Evolutionary conservation across 192 early-diverging fungal species (phyloP).

Genomic region (Nowakowskiella sp.): DNA sequence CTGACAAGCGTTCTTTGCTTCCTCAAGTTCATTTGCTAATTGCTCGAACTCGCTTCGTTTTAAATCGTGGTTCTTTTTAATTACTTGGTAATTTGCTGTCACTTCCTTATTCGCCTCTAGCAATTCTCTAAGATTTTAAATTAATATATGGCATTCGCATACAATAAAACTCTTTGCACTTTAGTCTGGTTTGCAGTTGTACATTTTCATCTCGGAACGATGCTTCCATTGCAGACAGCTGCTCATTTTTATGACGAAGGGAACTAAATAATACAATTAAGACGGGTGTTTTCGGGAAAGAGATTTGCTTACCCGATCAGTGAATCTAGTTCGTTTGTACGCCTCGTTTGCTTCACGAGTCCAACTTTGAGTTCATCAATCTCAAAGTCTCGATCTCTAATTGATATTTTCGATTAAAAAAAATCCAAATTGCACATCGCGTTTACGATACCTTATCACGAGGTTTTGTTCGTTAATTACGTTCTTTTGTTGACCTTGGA

Average conservation of each 20-base stretch:
- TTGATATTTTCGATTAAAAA: background rate
- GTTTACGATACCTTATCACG: slow-evolving; percentile 6
- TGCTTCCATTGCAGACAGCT: slow-evolving; percentile 24
- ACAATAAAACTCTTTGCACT: slow-evolving; percentile 8
- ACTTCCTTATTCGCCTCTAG: slow-evolving; percentile 48
- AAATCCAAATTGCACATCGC: background rate
- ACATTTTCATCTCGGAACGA: slow-evolving; percentile 41
- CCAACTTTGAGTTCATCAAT: slow-evolving; percentile 40
- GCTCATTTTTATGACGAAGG: slow-evolving; percentile 31
- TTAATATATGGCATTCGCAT: background rate
- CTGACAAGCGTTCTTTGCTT: slow-evolving; percentile 51
- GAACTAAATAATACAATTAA: background rate
- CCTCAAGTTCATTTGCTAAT: slow-evolving; percentile 41
- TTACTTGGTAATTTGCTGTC: slow-evolving; percentile 40
- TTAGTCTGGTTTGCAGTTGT: slow-evolving; percentile 38
- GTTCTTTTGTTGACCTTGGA: slow-evolving; percentile 18
- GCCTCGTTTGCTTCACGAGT: slow-evolving; percentile 26
- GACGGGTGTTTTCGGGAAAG: background rate
- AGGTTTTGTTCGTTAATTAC: slow-evolving; percentile 27
- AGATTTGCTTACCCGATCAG: slow-evolving; percentile 21
- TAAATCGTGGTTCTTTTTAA: slow-evolving; percentile 50
- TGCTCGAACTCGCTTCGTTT: slow-evolving; percentile 45
- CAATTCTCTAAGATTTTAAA: slow-evolving; percentile 30
- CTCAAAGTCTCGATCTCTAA: slow-evolving; percentile 39
- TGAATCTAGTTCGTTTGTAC: slow-evolving; percentile 28